Conservation (phyloP, 2,329 filamentous ascomycete species). For the Hymenotorrendiella dingleyae region DNA sequence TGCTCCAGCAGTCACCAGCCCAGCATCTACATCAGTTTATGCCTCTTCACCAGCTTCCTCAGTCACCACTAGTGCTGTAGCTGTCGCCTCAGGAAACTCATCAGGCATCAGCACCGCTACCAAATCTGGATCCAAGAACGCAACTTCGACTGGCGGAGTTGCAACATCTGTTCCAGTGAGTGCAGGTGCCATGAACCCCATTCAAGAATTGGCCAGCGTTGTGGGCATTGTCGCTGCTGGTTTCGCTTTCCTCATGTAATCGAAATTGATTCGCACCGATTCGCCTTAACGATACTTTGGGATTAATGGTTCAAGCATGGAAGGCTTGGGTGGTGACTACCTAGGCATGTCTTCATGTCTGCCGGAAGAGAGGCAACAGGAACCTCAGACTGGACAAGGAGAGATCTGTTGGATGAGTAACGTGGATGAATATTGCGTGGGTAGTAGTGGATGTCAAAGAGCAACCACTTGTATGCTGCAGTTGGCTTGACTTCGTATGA, state of each 20-base stretch:
- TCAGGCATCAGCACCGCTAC: not conserved
- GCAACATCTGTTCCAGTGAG: not conserved
- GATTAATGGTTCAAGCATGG: no score
- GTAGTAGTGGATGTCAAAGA: no score
- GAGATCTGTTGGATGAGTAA: not conserved
- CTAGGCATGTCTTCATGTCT: no score
- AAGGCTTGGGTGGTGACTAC: no score
- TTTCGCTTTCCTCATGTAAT: slow-evolving; percentile 13
- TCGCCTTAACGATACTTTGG: not conserved
- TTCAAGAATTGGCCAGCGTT: slow-evolving; percentile 2
- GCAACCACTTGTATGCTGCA: no score
- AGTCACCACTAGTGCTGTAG: not conserved
- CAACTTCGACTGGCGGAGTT: not conserved
- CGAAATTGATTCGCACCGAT: not conserved
- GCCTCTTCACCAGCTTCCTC: not conserved
- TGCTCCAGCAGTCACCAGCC: not conserved
- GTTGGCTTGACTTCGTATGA: no score
- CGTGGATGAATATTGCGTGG: not conserved
- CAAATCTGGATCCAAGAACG: not conserved
- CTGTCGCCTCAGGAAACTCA: not conserved
- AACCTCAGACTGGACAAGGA: not conserved
- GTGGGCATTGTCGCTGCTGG: slow-evolving; percentile 10
- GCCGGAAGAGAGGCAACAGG: not conserved
- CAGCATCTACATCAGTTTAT: not conserved
- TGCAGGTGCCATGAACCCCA: not conserved